Evolutionary conservation across 2,329 filamentous ascomycete genomes (phyloP).

Genomic region (Scedosporium apiospermum): DNA sequence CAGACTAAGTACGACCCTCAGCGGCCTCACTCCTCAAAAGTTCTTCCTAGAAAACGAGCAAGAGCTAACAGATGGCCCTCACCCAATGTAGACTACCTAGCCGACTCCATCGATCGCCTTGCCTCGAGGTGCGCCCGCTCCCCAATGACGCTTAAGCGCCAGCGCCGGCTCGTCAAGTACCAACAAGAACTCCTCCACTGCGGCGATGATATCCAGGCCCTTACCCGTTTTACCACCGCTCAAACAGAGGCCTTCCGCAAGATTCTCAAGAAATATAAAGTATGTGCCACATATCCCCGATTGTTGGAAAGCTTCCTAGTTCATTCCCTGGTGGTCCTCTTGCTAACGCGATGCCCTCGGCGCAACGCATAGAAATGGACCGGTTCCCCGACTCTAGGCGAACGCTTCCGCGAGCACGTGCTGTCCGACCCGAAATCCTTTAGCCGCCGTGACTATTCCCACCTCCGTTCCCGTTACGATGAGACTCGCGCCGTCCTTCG

Average conservation of each 20-base stretch:
- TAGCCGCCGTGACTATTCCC: constrained; percentile 53
- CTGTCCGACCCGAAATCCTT: constrained; percentile 62
- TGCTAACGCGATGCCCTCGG: not conserved
- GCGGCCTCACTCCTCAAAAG: not conserved
- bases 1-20: constrained; percentile 48
- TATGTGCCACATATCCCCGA: constrained; percentile 19
- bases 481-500: constrained; percentile 38
- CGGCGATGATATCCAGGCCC: constrained; percentile 59
- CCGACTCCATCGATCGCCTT: constrained; percentile 36
- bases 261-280: constrained; percentile 75
- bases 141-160: constrained; percentile 29
- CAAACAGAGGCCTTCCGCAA: constrained; percentile 73
- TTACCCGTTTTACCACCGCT: constrained; percentile 63
- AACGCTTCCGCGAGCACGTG: constrained; percentile 58
- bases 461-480: constrained; percentile 40
- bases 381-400: constrained; percentile 54
- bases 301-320: not conserved
- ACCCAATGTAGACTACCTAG: constrained; percentile 33
- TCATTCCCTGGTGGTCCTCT: not conserved
- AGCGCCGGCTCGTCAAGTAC: constrained; percentile 43
- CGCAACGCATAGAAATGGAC: constrained; percentile 61
- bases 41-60: not conserved
- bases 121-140: constrained; percentile 30
- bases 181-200: constrained; percentile 45
- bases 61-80: not conserved